Percentiles rank a stretch among this genome's conserved stretches.
Evolutionary conservation across 2,329 filamentous ascomycete genomes (phyloP).

Genomic region (Diaporthe aspalathi): DNA sequence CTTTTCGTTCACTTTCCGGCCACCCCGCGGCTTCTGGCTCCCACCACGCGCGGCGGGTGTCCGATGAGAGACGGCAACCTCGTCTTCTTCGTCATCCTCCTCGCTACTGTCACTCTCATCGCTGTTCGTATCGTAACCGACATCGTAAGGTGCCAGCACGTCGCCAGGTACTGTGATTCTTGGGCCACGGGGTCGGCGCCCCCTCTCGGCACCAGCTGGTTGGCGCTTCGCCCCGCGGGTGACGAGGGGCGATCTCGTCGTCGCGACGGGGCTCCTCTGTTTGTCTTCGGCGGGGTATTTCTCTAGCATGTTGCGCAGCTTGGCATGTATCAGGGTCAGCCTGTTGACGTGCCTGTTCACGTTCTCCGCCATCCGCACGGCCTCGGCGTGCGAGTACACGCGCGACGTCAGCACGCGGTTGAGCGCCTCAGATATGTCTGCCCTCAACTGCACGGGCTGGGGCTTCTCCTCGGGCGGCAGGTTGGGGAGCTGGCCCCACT

Average conservation of each 20-base stretch:
- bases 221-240: conserved; percentile 59
- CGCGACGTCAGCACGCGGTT: conserved; percentile 66
- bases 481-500: conserved; percentile 67
- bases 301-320: conserved; percentile 69
- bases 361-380: conserved; percentile 72
- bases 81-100: conserved; percentile 60
- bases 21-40: conserved; percentile 58
- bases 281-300: conserved; percentile 67
- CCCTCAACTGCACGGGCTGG: conserved; percentile 63
- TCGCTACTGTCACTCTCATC: conserved; percentile 66
- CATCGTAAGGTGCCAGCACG: conserved; percentile 73
- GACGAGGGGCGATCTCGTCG: conserved; percentile 65
- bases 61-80: conserved; percentile 56
- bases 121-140: conserved; percentile 70
- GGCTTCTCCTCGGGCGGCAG: conserved; percentile 60
- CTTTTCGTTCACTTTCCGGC: conserved; percentile 52
- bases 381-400: conserved; percentile 70
- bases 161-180: conserved; percentile 75
- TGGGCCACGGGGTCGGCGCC: conserved; percentile 60
- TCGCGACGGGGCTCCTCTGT: conserved; percentile 61
- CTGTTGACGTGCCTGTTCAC: conserved; percentile 72
- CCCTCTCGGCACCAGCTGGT: conserved; percentile 55
- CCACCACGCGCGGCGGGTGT: conserved; percentile 48
- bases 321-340: conserved; percentile 67
- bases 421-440: conserved; percentile 69